Conservation (phyloP, 1,284 basidiomycete genomes). For the Apiotrichum siamense region DNA sequence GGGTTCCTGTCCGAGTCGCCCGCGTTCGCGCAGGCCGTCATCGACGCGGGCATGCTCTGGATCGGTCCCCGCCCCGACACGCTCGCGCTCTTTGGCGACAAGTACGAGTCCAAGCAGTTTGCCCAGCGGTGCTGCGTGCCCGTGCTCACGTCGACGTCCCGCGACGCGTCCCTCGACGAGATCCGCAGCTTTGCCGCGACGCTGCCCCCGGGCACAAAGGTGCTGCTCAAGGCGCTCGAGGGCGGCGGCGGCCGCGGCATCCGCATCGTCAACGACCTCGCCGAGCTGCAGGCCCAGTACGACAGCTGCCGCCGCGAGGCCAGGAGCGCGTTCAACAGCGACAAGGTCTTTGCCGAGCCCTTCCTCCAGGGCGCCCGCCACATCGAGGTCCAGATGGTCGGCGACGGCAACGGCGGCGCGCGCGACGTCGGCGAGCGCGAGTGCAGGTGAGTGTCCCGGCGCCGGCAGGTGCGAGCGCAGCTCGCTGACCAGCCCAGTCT, state of each 20-base stretch:
- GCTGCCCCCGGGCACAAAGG: slow-evolving; percentile 35
- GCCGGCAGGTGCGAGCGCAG: background rate
- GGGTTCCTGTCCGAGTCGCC: slow-evolving; percentile 76
- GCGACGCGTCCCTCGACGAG: slow-evolving; percentile 11
- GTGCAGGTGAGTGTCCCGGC: slow-evolving; percentile 12
- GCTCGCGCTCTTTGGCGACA: slow-evolving; percentile 59
- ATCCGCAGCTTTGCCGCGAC: slow-evolving; percentile 12
- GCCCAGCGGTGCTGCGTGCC: slow-evolving; percentile 79
- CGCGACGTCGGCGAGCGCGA: slow-evolving; percentile 17
- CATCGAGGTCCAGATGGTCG: slow-evolving; percentile 74
- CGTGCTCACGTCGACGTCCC: slow-evolving; percentile 10
- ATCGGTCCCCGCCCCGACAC: slow-evolving; percentile 58
- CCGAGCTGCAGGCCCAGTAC: slow-evolving; percentile 59
- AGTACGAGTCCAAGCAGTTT: slow-evolving; percentile 64
- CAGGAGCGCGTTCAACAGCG: slow-evolving; percentile 74
- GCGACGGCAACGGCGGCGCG: slow-evolving; percentile 12
- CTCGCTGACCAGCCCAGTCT: background rate
- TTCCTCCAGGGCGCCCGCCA: slow-evolving; percentile 79
- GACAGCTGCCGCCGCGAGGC: slow-evolving; percentile 80
- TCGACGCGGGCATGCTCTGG: slow-evolving; percentile 55
- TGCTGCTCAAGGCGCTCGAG: slow-evolving; percentile 62
- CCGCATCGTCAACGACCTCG: slow-evolving; percentile 53
- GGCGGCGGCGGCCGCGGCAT: slow-evolving; percentile 71
- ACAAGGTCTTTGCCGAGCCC: slow-evolving; percentile 78
- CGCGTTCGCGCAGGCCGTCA: slow-evolving; percentile 55